These are phyloP conservation scores for Trichoderma harzianum DNA, from an alignment of 2,329 filamentous ascomycete species.

Conservation along the genomic window DNA sequence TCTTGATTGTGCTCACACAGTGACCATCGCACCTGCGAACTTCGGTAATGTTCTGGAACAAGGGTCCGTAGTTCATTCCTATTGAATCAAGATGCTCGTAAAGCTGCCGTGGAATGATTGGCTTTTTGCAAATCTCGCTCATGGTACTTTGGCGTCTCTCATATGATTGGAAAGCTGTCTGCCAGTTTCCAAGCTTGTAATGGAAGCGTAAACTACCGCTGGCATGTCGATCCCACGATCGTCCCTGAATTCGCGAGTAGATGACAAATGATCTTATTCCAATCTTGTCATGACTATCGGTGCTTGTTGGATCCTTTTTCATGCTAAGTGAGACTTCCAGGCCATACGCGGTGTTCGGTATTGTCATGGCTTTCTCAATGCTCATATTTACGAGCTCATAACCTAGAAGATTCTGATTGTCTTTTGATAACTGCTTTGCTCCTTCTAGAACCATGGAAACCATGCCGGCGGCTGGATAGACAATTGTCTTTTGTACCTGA, in stretches of 20 bases:
- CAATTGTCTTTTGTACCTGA: conserved; percentile 46
- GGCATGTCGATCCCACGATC: conserved; percentile 44
- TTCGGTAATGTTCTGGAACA: conserved; percentile 47
- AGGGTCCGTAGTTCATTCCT: conserved; percentile 50
- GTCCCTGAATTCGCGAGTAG: conserved; percentile 42
- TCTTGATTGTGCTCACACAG: conserved; percentile 38
- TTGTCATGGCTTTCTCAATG: conserved; percentile 50
- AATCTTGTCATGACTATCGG: background rate
- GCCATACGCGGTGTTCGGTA: conserved; percentile 45
- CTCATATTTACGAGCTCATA: conserved; percentile 45
- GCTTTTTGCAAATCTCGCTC: conserved; percentile 31
- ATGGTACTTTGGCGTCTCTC: conserved; percentile 25
- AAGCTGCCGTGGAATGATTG: conserved; percentile 42
- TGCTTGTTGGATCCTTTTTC: conserved; percentile 26
- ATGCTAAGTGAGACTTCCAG: conserved; percentile 50
- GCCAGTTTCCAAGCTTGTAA: conserved; percentile 24
- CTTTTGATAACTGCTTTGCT: conserved; percentile 38
- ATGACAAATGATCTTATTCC: conserved; percentile 39
- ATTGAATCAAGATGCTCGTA: conserved; percentile 50
- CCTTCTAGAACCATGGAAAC: conserved; percentile 48
- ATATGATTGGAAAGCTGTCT: conserved; percentile 23
- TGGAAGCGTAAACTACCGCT: conserved; percentile 32
- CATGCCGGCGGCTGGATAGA: conserved; percentile 52
- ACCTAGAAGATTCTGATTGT: conserved; percentile 27
- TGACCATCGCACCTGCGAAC: conserved; percentile 31